A percentile compares a stretch with the other conserved stretches of the same genome.
Conservation (phyloP, 129 eudicot genomes). For the carrot (Daucus carota) region DNA sequence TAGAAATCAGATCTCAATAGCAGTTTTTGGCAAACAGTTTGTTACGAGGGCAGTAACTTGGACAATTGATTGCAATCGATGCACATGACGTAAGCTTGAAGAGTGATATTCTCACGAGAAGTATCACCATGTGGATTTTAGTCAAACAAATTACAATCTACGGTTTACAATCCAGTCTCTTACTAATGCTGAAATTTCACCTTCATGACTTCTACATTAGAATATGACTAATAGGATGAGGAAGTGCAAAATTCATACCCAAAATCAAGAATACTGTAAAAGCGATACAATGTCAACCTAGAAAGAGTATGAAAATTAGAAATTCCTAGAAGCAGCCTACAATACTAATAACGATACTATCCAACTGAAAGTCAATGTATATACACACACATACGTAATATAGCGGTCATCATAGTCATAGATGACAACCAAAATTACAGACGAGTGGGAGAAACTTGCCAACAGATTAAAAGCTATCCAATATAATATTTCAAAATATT, state of each 20-base stretch:
- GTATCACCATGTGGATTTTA: background rate
- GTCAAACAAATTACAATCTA: background rate
- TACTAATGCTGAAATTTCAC: background rate
- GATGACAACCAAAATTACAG: background rate
- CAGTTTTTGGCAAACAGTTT: background rate
- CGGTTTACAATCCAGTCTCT: background rate
- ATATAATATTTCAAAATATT: background rate
- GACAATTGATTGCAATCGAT: background rate
- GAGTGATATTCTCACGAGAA: background rate
- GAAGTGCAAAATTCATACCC: background rate
- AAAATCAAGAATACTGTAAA: background rate
- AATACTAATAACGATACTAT: background rate
- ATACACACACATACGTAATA: too few species aligned
- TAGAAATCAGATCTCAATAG: constrained; percentile 16
- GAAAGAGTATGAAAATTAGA: background rate
- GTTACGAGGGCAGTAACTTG: background rate
- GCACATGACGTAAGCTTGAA: background rate
- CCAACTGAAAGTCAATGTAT: background rate
- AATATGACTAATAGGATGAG: background rate
- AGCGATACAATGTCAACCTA: background rate
- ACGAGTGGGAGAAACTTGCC: background rate
- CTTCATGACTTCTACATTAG: background rate
- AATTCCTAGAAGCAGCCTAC: background rate
- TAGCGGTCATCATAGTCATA: background rate
- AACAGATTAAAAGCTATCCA: background rate